These are phyloP conservation scores for Peterozyma xylosa DNA, from an alignment of 805 yeast species.

Conservation along the genomic window DNA sequence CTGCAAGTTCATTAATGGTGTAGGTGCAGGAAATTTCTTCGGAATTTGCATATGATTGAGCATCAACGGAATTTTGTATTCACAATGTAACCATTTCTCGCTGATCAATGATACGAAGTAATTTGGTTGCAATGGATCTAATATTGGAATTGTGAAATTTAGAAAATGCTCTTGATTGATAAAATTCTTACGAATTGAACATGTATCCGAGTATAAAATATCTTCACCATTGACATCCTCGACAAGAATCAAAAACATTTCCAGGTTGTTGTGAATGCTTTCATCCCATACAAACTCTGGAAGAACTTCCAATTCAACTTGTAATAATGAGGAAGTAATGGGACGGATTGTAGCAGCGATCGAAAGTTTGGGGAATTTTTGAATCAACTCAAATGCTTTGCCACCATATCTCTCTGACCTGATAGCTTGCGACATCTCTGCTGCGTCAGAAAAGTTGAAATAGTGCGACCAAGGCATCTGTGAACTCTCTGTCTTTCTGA, in stretches of 20 bases:
- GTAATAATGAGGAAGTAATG: conserved; percentile 58
- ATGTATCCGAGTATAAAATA: conserved; percentile 50
- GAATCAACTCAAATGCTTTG: conserved; percentile 47
- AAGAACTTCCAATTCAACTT: conserved; percentile 55
- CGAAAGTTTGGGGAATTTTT: conserved; percentile 65
- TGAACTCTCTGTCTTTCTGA: conserved; percentile 71
- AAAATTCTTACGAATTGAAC: conserved; percentile 42
- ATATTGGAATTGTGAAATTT: conserved; percentile 57
- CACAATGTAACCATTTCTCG: conserved; percentile 82
- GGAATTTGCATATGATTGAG: conserved; percentile 49
- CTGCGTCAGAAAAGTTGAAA: conserved; percentile 53
- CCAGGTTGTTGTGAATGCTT: conserved; percentile 52
- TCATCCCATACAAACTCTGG: conserved; percentile 81
- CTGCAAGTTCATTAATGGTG: conserved; percentile 46
- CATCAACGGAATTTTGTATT: conserved; percentile 51
- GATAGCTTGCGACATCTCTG: conserved; percentile 79
- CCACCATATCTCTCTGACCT: conserved; percentile 63
- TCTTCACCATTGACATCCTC: conserved; percentile 82
- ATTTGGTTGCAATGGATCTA: conserved; percentile 58
- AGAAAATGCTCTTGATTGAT: conserved; percentile 48
- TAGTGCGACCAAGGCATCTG: conserved; percentile 79
- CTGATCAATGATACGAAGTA: conserved; percentile 67
- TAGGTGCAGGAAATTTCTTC: conserved; percentile 53
- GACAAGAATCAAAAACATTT: conserved; percentile 61
- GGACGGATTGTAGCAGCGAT: conserved; percentile 67